phyloP scores from a whole-genome alignment of 2,329 filamentous ascomycete species.

The Microcyclosporella mali region DNA sequence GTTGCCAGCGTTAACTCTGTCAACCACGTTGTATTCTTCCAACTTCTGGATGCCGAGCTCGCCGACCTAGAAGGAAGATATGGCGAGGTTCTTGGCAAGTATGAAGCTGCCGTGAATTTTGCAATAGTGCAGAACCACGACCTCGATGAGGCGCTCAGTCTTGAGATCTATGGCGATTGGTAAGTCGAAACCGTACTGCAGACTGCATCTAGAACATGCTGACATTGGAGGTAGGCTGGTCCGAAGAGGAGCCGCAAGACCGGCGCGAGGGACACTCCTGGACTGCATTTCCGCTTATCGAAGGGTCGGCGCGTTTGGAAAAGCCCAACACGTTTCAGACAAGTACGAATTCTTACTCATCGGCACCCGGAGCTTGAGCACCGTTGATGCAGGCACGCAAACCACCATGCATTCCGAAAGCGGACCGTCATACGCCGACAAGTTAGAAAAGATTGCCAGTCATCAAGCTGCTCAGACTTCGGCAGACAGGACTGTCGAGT shows the following conservation, averaged over 20 bases:
- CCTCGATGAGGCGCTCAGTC: slow-evolving; percentile 66
- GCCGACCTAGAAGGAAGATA: slow-evolving; percentile 45
- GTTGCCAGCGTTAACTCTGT: slow-evolving; percentile 60
- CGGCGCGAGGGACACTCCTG: slow-evolving; percentile 61
- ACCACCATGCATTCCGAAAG: slow-evolving; percentile 56
- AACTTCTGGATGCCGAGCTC: slow-evolving; percentile 61
- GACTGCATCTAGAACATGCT: no score
- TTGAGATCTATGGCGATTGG: slow-evolving; percentile 67
- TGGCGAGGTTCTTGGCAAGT: slow-evolving; percentile 55
- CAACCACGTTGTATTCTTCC: slow-evolving; percentile 67
- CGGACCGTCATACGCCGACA: slow-evolving; percentile 33
- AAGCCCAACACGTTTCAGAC: slow-evolving; percentile 61
- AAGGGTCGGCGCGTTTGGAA: slow-evolving; percentile 61
- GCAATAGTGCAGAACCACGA: slow-evolving; percentile 59
- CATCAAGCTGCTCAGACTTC: slow-evolving; percentile 35
- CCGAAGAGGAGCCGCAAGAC: slow-evolving; percentile 57
- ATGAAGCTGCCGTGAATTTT: slow-evolving; percentile 68
- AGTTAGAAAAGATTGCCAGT: slow-evolving; percentile 41
- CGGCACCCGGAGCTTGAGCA: slow-evolving; percentile 55
- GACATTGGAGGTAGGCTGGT: slow-evolving; percentile 41
- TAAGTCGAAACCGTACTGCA: no score
- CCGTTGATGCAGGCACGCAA: slow-evolving; percentile 60
- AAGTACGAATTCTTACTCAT: slow-evolving; percentile 63
- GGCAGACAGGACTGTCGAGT: slow-evolving; percentile 44
- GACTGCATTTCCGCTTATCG: slow-evolving; percentile 64